Conservation (phyloP, 306 rosid genomes). For the Cicer cuneatum region DNA sequence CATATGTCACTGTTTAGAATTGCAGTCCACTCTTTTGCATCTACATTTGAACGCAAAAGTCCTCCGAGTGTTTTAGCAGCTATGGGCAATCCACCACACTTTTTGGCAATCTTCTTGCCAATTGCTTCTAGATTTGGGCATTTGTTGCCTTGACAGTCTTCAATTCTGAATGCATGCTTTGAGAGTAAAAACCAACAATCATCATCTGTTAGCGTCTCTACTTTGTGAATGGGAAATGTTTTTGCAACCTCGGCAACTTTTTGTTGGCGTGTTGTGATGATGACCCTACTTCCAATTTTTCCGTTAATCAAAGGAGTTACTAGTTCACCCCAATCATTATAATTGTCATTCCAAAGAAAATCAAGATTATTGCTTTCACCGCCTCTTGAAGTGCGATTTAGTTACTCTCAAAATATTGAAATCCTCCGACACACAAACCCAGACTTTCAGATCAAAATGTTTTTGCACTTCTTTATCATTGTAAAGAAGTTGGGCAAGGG, state of each 20-base stretch:
- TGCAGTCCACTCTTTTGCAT: background rate
- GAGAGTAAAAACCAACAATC: conserved; percentile 47
- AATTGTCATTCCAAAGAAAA: conserved; percentile 45
- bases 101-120: background rate
- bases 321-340: conserved; percentile 49
- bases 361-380: background rate
- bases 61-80: conserved; percentile 57
- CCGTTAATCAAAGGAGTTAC: conserved; percentile 40
- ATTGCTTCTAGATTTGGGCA: conserved; percentile 30
- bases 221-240: conserved; percentile 46
- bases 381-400: background rate
- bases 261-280: conserved; percentile 49
- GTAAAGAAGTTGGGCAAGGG: background rate
- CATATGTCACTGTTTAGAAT: background rate
- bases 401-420: background rate
- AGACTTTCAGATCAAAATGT: background rate
- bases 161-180: conserved; percentile 12
- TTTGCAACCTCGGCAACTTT: conserved; percentile 51
- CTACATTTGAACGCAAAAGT: conserved; percentile 34
- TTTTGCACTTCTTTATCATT: background rate
- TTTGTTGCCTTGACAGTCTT: background rate
- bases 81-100: conserved; percentile 56
- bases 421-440: background rate
- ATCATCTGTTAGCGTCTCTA: conserved; percentile 42
- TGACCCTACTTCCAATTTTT: conserved; percentile 48